Evolutionary conservation across 2,329 filamentous ascomycete genomes (phyloP), one percentile per base, ranked within the genome.

Genomic region (Sporothrix schenckii): DNA sequence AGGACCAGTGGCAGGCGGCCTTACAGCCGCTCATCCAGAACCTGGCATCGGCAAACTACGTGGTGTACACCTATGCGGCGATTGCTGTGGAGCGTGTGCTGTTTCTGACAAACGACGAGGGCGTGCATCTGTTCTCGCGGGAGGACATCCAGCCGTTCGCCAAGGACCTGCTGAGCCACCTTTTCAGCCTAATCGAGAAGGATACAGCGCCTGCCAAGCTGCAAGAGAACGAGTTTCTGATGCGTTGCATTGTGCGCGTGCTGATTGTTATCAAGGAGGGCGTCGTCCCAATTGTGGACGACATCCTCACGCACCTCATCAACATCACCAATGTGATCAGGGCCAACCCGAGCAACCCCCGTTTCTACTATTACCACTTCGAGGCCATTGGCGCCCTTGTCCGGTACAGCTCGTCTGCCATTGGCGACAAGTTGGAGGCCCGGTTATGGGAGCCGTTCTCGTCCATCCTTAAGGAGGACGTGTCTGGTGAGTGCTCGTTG

Each of bases 321-420:
- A 90, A 87, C 72, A 97, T 99, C 76, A 97, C 94, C 65, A 91
- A 91, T 76, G 90, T 97, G 75, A 98, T 98, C 80, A 91, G 93
- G 77, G 88, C 91, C 75, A 99, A 99, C 80, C 95, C 95, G 0
- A 97, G 94, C 82, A 99, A 99, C 80, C 95, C 95, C 2, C 88
- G 93, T 14, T 99, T 99, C 82, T 97, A 97, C 82, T 99, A 99
- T 83, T 99, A 94, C 80, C 93, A 97, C 79, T 99, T 99, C 73
- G 95, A 99, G 82, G 92, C 93, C 3, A 83, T 99, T 60, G 95
- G 95, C 47, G 94, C 95, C 19, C 85, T 99, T 63, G 92, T 98
- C 70, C 88, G 90, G 78, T 84, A 89, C 85, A 81, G 92, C 85
- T 77, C 90, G 82, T 72, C 80, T 2, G 84, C 85, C 3, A 88